Evolutionary conservation across 2,329 filamentous ascomycete species (phyloP).

Genomic region (Cytospora piceae): DNA sequence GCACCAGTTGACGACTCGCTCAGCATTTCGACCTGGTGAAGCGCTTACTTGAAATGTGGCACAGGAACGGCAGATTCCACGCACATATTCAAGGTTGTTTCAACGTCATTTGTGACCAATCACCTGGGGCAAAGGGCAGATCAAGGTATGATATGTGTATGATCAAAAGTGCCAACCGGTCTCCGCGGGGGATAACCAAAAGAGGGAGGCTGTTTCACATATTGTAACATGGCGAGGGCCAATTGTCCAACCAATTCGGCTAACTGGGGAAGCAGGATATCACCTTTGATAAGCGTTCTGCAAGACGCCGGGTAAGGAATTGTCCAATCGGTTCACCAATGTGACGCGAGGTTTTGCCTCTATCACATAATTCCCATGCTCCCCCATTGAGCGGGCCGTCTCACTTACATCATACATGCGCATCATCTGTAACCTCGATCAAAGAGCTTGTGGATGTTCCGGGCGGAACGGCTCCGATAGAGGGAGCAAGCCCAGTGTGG

Average conservation of each 20-base stretch:
- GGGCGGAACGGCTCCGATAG: background rate
- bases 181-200: background rate
- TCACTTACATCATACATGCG: background rate
- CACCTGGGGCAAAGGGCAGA: background rate
- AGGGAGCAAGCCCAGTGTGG: background rate
- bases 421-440: background rate
- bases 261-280: background rate
- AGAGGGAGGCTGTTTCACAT: background rate
- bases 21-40: background rate
- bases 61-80: background rate
- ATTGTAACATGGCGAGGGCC: background rate
- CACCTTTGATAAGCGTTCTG: background rate
- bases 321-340: background rate
- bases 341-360: background rate
- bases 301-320: background rate
- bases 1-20: too few relatives aligned
- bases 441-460: background rate
- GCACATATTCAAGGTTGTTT: background rate
- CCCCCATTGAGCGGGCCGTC: background rate
- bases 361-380: background rate
- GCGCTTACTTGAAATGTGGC: background rate
- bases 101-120: background rate
- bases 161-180: background rate
- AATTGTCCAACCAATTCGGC: background rate
- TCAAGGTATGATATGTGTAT: background rate